phyloP scores from a whole-genome alignment of 352 stramenopile genomes.

The Globisporangium spiculum region DNA sequence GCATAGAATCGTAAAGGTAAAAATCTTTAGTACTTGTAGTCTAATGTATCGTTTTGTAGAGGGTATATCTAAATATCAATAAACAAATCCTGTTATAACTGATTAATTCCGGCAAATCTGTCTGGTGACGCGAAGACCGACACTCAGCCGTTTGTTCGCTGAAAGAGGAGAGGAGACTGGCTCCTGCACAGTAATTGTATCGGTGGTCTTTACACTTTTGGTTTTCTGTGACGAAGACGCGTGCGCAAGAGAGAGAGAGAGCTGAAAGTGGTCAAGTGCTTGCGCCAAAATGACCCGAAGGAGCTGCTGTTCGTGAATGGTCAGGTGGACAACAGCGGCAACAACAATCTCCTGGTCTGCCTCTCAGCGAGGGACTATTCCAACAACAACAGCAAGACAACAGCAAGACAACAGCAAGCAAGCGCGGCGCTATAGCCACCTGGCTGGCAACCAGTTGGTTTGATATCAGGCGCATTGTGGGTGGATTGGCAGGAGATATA shows the following conservation, averaged over 20 bases:
- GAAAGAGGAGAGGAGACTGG: constrained; percentile 1
- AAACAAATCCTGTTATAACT: background rate
- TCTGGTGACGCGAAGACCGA: constrained; percentile 7
- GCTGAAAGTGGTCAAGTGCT: background rate
- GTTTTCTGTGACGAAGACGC: constrained; percentile 1
- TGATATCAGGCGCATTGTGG: background rate
- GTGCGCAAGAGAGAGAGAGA: background rate
- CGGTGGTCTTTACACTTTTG: background rate
- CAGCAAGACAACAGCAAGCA: background rate
- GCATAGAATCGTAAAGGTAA: too few relatives aligned
- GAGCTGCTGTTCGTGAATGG: too few relatives aligned
- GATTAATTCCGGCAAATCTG: background rate
- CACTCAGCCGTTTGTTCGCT: constrained; percentile 4
- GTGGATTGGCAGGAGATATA: background rate
- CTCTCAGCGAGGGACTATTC: background rate
- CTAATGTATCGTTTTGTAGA: too few relatives aligned
- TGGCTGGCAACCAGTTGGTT: background rate
- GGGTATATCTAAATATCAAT: too few relatives aligned
- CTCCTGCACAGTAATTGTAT: constrained; percentile 1
- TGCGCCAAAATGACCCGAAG: background rate
- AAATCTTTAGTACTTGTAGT: too few relatives aligned
- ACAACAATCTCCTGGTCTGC: background rate
- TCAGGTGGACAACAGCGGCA: background rate
- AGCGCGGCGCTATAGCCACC: background rate
- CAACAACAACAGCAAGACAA: background rate